Base-by-base conservation (phyloP, 2,329 filamentous ascomycete species). In the Aspergillus sergii region DNA sequence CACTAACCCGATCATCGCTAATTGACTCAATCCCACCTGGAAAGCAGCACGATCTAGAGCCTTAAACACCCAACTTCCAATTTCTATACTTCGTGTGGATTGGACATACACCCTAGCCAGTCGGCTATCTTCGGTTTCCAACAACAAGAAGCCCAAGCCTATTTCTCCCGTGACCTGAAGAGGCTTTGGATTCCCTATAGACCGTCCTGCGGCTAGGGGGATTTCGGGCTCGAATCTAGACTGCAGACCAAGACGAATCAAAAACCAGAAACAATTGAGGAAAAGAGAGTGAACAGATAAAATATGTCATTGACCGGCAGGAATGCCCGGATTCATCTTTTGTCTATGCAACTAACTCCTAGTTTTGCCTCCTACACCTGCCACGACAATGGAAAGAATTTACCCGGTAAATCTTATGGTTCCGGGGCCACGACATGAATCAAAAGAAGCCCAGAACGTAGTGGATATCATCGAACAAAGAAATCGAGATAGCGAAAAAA, bases 391-490 rank as follows among this genome's bases (percentile, higher is more conserved):
- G 36, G 45, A 59, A 16, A n/a, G 28, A 34, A 26, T 54, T 32
- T 54, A 54, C 51, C 51, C 51, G 51, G 51, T 36, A 54, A 21
- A 30, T 54, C 51, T 54, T n/a, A 36, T 54, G 51, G 51, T 54
- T 54, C 51, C 51, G 30, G 30, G 51, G 51, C 51, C 30, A 32
- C 32, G 26, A 59, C 26, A 43, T 48, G 43, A 32, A 51, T 43
- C 50, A 43, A 54, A 54, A 54, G 26, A 57, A 45, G 53, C 58
- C 63, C 64, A 66, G 65, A 69, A 68, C 66, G 65, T 53, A 70
- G 68, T 68, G 68, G 68, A 70, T 70, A 70, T 70, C 68, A 70
- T 69, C 61, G 50, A 63, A 62, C 41, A 60, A 62, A 57, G 21
- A 63, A 56, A 64, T 46, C 56, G 46, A 62, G 61, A 63, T 34